phyloP scores from a whole-genome alignment of 1,139 yeast species.

The Magnusiomyces suaveolens region DNA sequence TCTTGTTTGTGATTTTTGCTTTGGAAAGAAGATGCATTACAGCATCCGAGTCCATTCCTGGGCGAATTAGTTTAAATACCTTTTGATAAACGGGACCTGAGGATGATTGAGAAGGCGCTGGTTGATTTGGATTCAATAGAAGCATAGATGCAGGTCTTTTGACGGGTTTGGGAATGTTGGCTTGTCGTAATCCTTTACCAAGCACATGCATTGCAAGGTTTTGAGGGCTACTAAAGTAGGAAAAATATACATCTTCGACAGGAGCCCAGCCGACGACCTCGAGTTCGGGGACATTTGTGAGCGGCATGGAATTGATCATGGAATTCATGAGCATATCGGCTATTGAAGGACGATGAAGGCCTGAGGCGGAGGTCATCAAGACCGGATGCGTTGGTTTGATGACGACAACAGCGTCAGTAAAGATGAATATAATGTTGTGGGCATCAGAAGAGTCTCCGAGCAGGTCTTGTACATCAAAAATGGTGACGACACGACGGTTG shows the following conservation, averaged over 20 bases:
- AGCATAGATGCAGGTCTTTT: not conserved
- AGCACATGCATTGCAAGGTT: slow-evolving; percentile 18
- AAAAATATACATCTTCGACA: slow-evolving; percentile 40
- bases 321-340: slow-evolving; percentile 86
- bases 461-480: slow-evolving; percentile 50
- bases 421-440: slow-evolving; percentile 55
- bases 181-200: slow-evolving; percentile 9
- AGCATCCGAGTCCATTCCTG: slow-evolving; percentile 33
- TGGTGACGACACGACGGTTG: slow-evolving; percentile 72
- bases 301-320: slow-evolving; percentile 72
- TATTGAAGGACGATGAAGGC: slow-evolving; percentile 47
- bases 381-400: slow-evolving; percentile 35
- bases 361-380: slow-evolving; percentile 27
- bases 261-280: slow-evolving; percentile 60
- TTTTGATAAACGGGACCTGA: slow-evolving; percentile 13
- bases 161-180: slow-evolving; percentile 7
- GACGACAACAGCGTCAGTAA: slow-evolving; percentile 69
- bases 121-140: not conserved
- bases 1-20: slow-evolving; percentile 67
- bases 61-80: slow-evolving; percentile 30
- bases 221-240: slow-evolving; percentile 22
- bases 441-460: slow-evolving; percentile 23
- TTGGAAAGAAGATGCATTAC: slow-evolving; percentile 63
- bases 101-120: slow-evolving; percentile 1
- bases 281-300: slow-evolving; percentile 60